phyloP scores from a whole-genome alignment of 352 stramenopile species.

The Globisporangium middletonii region DNA sequence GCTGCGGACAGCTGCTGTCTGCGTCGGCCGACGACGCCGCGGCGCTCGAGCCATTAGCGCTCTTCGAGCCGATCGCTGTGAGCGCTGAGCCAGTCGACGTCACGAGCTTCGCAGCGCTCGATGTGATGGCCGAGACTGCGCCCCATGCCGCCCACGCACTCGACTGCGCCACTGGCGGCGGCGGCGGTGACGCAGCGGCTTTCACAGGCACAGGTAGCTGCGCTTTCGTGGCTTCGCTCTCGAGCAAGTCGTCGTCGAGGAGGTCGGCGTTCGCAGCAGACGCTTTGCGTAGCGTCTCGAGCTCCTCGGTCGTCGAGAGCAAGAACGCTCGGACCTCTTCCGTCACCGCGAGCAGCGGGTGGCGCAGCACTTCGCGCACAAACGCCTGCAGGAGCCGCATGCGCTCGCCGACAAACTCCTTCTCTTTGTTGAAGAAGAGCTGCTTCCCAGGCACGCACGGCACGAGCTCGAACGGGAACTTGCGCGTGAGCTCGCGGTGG shows the following conservation, averaged over 20 bases:
- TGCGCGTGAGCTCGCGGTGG: conserved; percentile 49
- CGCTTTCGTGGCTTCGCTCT: too few relatives aligned
- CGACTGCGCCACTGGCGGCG: conserved; percentile 12
- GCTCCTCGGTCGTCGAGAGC: conserved; percentile 74
- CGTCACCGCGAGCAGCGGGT: conserved; percentile 53
- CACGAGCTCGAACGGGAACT: conserved; percentile 74
- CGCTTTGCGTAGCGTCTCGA: conserved; percentile 60
- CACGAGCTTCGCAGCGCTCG: conserved; percentile 68
- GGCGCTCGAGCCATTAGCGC: conserved; percentile 16
- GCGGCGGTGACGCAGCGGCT: conserved; percentile 14
- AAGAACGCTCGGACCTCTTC: conserved; percentile 73
- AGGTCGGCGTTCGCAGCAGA: conserved; percentile 38
- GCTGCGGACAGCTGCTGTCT: conserved; percentile 19
- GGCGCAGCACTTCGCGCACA: conserved; percentile 62
- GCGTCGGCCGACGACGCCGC: conserved; percentile 7
- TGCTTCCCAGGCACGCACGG: conserved; percentile 72
- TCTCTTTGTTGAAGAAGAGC: conserved; percentile 80
- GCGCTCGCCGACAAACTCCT: conserved; percentile 82
- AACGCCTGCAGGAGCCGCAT: conserved; percentile 80
- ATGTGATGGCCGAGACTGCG: conserved; percentile 65
- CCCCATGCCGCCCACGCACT: conserved; percentile 66
- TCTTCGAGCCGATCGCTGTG: conserved; percentile 31
- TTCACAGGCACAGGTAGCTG: neutral
- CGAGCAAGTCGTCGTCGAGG: conserved; percentile 25
- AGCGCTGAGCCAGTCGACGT: conserved; percentile 57